These are phyloP conservation scores for Xylaria nigripes DNA, from an alignment of 495 filamentous ascomycete genomes.

Conservation along the genomic window DNA sequence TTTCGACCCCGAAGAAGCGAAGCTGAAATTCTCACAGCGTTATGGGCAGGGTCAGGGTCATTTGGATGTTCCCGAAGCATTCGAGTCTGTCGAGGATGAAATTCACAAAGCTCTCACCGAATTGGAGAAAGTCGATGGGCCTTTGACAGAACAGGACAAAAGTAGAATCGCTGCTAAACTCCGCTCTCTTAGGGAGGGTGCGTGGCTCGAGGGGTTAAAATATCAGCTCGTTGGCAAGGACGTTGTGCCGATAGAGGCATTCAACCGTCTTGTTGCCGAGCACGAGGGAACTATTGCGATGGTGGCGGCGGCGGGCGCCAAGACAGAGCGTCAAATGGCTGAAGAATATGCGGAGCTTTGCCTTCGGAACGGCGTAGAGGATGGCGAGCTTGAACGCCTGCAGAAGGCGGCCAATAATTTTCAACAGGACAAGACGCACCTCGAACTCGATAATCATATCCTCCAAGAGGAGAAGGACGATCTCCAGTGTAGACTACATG, in stretches of 20 bases:
- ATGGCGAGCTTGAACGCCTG: not conserved
- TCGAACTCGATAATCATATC: not conserved
- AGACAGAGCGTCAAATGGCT: not conserved
- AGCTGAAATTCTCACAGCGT: not conserved
- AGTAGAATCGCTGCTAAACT: not conserved
- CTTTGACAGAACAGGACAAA: not conserved
- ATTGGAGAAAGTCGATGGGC: not conserved
- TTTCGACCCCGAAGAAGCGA: conserved; percentile 9
- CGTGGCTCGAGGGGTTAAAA: conserved; percentile 16
- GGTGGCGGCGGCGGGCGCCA: not conserved
- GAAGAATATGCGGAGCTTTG: not conserved
- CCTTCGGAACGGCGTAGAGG: too few relatives aligned
- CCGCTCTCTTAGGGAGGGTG: not conserved
- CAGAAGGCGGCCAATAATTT: not conserved
- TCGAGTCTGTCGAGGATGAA: conserved; percentile 5
- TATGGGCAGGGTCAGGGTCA: not conserved
- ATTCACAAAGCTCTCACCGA: conserved; percentile 1
- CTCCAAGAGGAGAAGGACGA: not conserved
- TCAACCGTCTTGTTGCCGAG: conserved; percentile 16
- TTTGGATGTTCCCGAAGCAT: not conserved
- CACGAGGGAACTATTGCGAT: conserved; percentile 5
- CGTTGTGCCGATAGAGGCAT: conserved; percentile 10
- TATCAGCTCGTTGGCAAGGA: conserved; percentile 4
- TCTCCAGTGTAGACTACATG: not conserved
- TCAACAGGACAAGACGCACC: not conserved